A percentile compares a stretch with the other conserved stretches of the same genome.
phyloP scores from a whole-genome alignment of 2,329 filamentous ascomycete species.

The Oidium heveae region DNA sequence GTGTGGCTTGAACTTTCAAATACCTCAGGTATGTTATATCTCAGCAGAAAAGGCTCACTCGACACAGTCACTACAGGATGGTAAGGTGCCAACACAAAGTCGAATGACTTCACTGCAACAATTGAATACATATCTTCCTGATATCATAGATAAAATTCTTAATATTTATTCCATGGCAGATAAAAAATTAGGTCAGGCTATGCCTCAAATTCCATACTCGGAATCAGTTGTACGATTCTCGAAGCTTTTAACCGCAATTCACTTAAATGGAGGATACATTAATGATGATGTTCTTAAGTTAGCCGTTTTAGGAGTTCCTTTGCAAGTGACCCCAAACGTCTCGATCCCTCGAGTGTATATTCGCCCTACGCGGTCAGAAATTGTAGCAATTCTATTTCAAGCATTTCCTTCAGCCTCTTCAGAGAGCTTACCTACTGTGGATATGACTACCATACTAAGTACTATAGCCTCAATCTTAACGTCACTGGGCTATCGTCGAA shows the following conservation, averaged over 20 bases:
- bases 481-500: slow-evolving; percentile 54
- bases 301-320: slow-evolving; percentile 35
- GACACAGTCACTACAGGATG: slow-evolving; percentile 5
- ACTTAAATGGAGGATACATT: slow-evolving; percentile 37
- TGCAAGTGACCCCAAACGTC: slow-evolving; percentile 21
- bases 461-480: slow-evolving; percentile 76
- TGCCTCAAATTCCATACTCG: slow-evolving; percentile 45
- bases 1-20: slow-evolving; percentile 59
- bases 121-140: slow-evolving; percentile 37
- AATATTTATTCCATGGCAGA: slow-evolving; percentile 46
- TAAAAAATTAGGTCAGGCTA: slow-evolving; percentile 34
- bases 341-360: slow-evolving; percentile 29
- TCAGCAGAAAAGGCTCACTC: slow-evolving; percentile 13
- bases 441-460: slow-evolving; percentile 55
- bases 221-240: slow-evolving; percentile 51
- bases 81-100: slow-evolving; percentile 13
- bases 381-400: slow-evolving; percentile 38
- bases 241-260: slow-evolving; percentile 41
- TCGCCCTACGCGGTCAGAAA: slow-evolving; percentile 32
- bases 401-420: slow-evolving; percentile 41
- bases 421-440: slow-evolving; percentile 45
- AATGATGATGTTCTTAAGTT: slow-evolving; percentile 34
- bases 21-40: slow-evolving; percentile 28
- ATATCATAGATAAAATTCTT: slow-evolving; percentile 49
- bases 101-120: slow-evolving; percentile 20